Evolutionary conservation across 306 rosid genomes (phyloP).

Genomic region (Glycyrrhiza uralensis): DNA sequence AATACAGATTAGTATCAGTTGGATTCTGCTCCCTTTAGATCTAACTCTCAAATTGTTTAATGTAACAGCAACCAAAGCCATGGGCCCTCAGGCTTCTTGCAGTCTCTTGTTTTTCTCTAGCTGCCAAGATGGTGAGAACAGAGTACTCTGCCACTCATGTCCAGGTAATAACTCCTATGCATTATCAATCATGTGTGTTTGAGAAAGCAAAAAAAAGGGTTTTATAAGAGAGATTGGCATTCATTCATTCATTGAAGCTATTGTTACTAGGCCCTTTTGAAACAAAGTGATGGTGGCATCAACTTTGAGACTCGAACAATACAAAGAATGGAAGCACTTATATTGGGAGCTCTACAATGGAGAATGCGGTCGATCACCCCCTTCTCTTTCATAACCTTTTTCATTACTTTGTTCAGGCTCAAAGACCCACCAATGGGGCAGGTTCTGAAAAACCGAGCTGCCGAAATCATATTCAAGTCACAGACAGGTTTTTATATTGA

Average conservation of each 20-base stretch:
- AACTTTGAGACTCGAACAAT: constrained; percentile 79
- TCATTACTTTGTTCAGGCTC: constrained; percentile 49
- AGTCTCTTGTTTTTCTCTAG: constrained; percentile 71
- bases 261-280: constrained; percentile 11
- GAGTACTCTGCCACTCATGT: constrained; percentile 50
- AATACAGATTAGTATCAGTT: too few species aligned
- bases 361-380: constrained; percentile 95
- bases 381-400: constrained; percentile 70
- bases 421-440: constrained; percentile 51
- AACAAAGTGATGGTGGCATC: constrained; percentile 60
- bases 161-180: constrained; percentile 60
- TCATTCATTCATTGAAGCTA: too few species aligned
- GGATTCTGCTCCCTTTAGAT: constrained; percentile 24
- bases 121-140: constrained; percentile 75
- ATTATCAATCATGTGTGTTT: too few species aligned
- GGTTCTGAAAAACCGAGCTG: constrained; percentile 69
- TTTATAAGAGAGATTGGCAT: not conserved
- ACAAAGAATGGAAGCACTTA: constrained; percentile 73
- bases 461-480: constrained; percentile 68
- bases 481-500: constrained; percentile 73
- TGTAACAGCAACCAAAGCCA: constrained; percentile 66
- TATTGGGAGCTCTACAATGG: constrained; percentile 84
- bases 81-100: constrained; percentile 83
- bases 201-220: not conserved
- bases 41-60: constrained; percentile 37